These are phyloP conservation scores for Corchorus olitorius DNA, from an alignment of 345 rosid genomes.

Conservation along the genomic window DNA sequence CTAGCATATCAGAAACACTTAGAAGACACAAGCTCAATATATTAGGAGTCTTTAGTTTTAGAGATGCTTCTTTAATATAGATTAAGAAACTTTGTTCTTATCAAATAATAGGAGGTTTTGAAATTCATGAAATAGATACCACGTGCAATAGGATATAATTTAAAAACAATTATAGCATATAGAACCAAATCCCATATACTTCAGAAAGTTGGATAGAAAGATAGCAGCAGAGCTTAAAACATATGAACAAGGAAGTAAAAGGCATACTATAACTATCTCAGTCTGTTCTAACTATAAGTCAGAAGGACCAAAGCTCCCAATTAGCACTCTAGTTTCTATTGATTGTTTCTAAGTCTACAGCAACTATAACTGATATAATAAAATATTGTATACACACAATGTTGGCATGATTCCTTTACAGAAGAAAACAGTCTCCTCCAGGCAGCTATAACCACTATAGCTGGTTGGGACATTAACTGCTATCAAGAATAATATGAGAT, in stretches of 20 bases:
- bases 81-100: background rate
- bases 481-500: background rate
- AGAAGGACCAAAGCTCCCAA: background rate
- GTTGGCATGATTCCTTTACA: background rate
- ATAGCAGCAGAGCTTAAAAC: background rate
- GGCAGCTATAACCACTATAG: background rate
- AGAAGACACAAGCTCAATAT: background rate
- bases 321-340: background rate
- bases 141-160: background rate
- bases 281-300: background rate
- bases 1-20: background rate
- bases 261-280: background rate
- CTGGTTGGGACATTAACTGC: background rate
- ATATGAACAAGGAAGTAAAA: background rate
- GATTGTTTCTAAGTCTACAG: background rate
- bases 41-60: background rate
- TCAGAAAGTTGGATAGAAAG: background rate
- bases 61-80: background rate
- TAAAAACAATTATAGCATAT: background rate
- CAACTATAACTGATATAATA: background rate
- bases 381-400: background rate
- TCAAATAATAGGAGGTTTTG: background rate
- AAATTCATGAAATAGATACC: background rate
- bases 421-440: background rate
- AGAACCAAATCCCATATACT: background rate